Conservation (phyloP, 495 filamentous ascomycete species). For the Pyronema domesticum region DNA sequence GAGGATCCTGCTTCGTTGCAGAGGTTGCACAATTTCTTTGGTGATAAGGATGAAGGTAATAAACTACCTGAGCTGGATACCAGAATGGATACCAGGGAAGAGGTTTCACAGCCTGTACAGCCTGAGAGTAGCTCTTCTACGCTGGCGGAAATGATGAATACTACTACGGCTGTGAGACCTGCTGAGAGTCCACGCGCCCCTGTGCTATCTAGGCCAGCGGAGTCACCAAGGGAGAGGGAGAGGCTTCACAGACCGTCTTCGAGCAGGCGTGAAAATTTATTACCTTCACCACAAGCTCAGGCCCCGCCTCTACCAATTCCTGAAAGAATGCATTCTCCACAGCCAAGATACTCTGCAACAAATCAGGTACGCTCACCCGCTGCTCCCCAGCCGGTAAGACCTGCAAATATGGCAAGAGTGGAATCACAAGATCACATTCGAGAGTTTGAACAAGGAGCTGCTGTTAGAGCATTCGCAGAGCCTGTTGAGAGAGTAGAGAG, state of each 20-base stretch:
- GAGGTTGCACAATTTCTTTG: conserved; percentile 3
- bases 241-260: no score
- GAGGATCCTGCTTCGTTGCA: conserved; percentile 1
- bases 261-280: no score
- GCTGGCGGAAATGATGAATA: neutral
- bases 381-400: conserved; percentile 21
- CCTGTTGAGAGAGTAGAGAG: no score
- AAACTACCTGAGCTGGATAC: neutral
- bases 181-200: neutral
- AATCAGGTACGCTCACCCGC: conserved; percentile 21
- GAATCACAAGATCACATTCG: conserved; percentile 20
- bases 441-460: conserved; percentile 11
- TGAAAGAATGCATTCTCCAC: neutral
- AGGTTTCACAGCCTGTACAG: neutral
- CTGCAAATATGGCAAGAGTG: conserved; percentile 23
- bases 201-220: neutral
- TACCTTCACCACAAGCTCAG: no score
- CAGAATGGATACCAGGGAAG: neutral
- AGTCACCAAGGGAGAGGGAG: neutral
- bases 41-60: neutral
- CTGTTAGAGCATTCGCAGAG: neutral
- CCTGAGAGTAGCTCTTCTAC: neutral
- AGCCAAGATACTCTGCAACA: conserved; percentile 2
- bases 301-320: neutral
- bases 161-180: neutral